These are phyloP conservation scores for Neocallimastix lanati DNA, from an alignment of 192 early-diverging fungal species.

Conservation along the genomic window DNA sequence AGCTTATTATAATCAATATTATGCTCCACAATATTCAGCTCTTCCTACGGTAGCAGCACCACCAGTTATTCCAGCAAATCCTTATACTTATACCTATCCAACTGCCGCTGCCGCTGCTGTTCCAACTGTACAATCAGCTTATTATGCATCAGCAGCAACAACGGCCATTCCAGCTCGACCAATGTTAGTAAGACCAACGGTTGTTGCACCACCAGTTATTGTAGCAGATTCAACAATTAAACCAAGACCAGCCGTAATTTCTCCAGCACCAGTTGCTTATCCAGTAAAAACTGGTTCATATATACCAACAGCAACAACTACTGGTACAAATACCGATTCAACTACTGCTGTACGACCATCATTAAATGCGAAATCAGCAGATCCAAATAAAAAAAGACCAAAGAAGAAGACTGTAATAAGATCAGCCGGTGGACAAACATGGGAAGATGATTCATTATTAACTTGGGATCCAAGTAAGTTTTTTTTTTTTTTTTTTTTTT, in stretches of 20 bases:
- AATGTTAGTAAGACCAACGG: neutral
- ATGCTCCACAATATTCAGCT: neutral
- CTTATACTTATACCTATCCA: neutral
- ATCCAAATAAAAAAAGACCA: conserved; percentile 9
- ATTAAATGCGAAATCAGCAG: neutral
- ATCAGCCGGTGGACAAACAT: conserved; percentile 75
- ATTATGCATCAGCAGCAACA: neutral
- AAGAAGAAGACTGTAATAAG: conserved; percentile 53
- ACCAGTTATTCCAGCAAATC: neutral
- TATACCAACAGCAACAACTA: neutral
- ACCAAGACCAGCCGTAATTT: neutral
- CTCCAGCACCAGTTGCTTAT: neutral
- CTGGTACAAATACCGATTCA: neutral
- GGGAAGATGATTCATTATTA: conserved; percentile 73
- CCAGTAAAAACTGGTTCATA: neutral
- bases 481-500: neutral
- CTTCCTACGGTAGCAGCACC: neutral
- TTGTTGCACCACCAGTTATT: neutral
- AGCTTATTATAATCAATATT: neutral
- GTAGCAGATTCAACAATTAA: neutral
- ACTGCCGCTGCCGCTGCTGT: neutral
- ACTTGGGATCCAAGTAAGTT: conserved; percentile 64
- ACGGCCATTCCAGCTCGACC: neutral
- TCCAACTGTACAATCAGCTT: neutral
- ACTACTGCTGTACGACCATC: neutral